Conservation (phyloP, 2,329 filamentous ascomycete species). For the Fusarium tupiense region DNA sequence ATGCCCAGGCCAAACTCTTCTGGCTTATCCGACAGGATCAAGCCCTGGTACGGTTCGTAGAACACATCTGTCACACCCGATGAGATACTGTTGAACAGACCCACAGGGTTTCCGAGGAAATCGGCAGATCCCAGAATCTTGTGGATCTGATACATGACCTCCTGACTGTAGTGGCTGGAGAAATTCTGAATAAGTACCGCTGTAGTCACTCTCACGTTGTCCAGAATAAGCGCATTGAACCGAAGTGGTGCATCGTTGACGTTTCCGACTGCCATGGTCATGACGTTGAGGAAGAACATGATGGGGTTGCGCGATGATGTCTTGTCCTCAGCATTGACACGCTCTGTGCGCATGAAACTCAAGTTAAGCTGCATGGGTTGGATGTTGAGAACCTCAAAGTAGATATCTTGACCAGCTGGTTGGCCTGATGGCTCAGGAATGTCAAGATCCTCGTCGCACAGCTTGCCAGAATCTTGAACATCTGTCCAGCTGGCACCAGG, state of each 20-base stretch:
- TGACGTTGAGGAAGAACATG: constrained; percentile 98
- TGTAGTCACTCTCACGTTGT: constrained; percentile 92
- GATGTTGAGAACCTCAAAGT: constrained; percentile 96
- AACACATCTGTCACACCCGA: constrained; percentile 98
- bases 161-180: constrained; percentile 94
- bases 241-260: constrained; percentile 97
- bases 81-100: constrained; percentile 97
- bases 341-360: constrained; percentile 95
- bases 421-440: constrained; percentile 91
- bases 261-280: constrained; percentile 99
- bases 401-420: constrained; percentile 90
- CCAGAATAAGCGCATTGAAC: constrained; percentile 91
- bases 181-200: constrained; percentile 86
- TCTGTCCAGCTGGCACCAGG: constrained; percentile 83
- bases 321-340: constrained; percentile 95
- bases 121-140: constrained; percentile 97
- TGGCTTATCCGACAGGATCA: constrained; percentile 94
- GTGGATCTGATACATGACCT: constrained; percentile 94
- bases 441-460: constrained; percentile 90
- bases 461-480: constrained; percentile 77
- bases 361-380: constrained; percentile 98
- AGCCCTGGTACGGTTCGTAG: constrained; percentile 97
- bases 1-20: constrained; percentile 96
- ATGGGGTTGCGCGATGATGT: constrained; percentile 90
- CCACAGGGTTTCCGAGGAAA: constrained; percentile 96